Conservation (phyloP, 2,329 filamentous ascomycete species). For the Cytospora mali region DNA sequence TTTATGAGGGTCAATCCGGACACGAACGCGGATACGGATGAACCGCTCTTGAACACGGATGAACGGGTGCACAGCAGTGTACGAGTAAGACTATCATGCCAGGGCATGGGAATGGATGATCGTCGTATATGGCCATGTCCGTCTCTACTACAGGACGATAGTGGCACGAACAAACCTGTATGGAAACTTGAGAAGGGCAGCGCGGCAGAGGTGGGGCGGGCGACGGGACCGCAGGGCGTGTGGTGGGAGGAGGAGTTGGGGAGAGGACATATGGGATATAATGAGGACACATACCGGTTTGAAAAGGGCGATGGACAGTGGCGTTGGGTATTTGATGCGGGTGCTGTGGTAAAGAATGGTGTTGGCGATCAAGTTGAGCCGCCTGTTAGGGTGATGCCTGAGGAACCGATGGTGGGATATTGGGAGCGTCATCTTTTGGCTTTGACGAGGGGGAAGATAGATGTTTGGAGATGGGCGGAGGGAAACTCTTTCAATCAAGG, state of each 20-base stretch:
- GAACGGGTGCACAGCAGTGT: conserved; percentile 42
- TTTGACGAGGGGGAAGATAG: conserved; percentile 33
- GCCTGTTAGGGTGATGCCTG: conserved; percentile 32
- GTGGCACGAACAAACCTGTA: conserved; percentile 23
- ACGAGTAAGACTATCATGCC: conserved; percentile 36
- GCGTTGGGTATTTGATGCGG: conserved; percentile 36
- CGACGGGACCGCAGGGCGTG: conserved; percentile 2
- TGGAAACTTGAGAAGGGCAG: conserved; percentile 34
- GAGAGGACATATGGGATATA: no score
- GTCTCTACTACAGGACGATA: conserved; percentile 30
- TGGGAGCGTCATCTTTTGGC: conserved; percentile 38
- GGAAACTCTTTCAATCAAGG: neutral
- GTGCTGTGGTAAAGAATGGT: conserved; percentile 26
- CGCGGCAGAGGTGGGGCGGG: conserved; percentile 16
- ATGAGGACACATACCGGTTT: conserved; percentile 33
- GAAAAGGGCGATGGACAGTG: conserved; percentile 34
- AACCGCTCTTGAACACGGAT: conserved; percentile 41
- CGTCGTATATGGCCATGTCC: conserved; percentile 35
- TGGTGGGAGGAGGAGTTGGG: conserved; percentile 26
- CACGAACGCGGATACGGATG: conserved; percentile 40
- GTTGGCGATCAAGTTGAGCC: conserved; percentile 29
- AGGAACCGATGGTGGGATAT: conserved; percentile 39
- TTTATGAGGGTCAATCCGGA: conserved; percentile 42
- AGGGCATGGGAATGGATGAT: conserved; percentile 40
- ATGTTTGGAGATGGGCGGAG: conserved; percentile 35